Evolutionary conservation across 2,329 filamentous ascomycete species (phyloP).

Genomic region (Lojkania enalia): DNA sequence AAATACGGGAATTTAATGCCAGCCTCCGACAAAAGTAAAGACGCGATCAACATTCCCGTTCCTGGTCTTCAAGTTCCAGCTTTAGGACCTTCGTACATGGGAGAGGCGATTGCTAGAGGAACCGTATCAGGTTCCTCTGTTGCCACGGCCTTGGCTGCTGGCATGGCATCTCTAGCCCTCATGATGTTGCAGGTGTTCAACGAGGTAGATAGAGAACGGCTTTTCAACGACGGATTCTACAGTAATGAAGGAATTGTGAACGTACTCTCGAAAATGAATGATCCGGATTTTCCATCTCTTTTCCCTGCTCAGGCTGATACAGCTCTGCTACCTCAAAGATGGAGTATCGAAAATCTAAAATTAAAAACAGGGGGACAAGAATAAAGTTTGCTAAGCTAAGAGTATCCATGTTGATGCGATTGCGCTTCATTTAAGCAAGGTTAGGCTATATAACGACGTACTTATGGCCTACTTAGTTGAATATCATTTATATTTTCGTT

Average conservation of each 20-base stretch:
- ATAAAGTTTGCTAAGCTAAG: no score
- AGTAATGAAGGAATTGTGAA: not conserved
- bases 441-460: no score
- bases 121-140: not conserved
- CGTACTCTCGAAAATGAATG: not conserved
- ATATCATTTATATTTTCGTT: no score
- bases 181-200: not conserved
- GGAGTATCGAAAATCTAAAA: no score
- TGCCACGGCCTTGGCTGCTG: not conserved
- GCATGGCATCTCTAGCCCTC: not conserved
- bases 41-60: not conserved
- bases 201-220: not conserved
- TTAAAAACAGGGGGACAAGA: no score
- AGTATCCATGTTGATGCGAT: no score
- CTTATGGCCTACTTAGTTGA: no score
- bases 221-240: not conserved
- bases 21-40: not conserved
- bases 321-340: no score
- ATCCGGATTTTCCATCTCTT: no score
- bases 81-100: not conserved
- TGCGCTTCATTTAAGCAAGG: no score
- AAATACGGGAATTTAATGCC: not conserved
- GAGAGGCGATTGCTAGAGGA: not conserved
- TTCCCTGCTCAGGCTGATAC: no score
- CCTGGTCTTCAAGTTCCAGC: not conserved